Base-by-base conservation (phyloP, 148 eudicot genomes). In the Silene uniflora region DNA sequence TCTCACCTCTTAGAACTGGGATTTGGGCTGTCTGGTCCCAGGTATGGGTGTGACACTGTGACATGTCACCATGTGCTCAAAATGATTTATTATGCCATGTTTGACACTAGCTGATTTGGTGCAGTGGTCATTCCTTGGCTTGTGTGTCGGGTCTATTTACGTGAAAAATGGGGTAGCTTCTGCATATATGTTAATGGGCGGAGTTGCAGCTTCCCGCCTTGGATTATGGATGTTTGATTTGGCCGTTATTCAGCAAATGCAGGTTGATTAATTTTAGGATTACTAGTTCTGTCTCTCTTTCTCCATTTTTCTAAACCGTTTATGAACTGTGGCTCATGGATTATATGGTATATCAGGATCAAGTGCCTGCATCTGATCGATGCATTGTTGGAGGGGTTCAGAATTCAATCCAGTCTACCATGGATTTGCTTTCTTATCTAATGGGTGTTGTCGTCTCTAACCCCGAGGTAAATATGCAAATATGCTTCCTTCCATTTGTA, bases 11-110 rank as follows among this genome's bases (percentile, higher is more conserved):
- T 35, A 83, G 97, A 73, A 90, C 97, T 17, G 98, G 98, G 75
- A 86, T 94, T 71, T 94, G 98, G 98, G 89, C 98, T 58, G 86
- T 91, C 79, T 94, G 98, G 98, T 90, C 90, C 81, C 98, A 94
- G 97, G 98, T 94, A 74, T 63, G 22, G 56, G 3, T 60, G 32
- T 59, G 44, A 42, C 58, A n/a, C n/a, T 39, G 44, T 39, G 10
- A 6, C 44, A 39, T 35, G 6, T 35, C 42, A 35, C 42, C 6
- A 35, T 39, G 2, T 39, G 44, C 44, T 39, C 9, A 7, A 39
- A 39, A 39, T 39, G 2, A 27, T 27, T 27, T 32, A 32, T 67
- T 10, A 19, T 56, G 64, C 44, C 12, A 19, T 6, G 7, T 62
- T 62, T 24, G 9, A 69, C 10, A 49, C 56, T 23, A 22, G 11